Conservation (phyloP, 2,329 filamentous ascomycete species). For the Fulvia fulva region DNA sequence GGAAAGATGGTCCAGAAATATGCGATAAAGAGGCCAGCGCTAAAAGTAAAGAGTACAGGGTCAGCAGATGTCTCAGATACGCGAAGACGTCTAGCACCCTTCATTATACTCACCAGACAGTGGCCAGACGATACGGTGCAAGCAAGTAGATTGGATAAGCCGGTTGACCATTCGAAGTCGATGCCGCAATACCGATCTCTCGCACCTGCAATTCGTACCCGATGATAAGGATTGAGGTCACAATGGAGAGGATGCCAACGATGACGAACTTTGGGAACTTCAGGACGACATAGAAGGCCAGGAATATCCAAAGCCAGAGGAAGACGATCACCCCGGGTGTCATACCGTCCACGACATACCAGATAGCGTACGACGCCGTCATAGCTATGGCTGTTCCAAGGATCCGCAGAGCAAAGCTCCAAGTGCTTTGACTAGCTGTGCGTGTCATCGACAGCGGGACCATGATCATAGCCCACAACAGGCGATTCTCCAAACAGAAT, state of each 20-base stretch:
- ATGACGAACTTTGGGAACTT: slow-evolving; percentile 64
- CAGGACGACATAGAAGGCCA: slow-evolving; percentile 63
- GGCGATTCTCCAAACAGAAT: slow-evolving; percentile 65
- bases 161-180: slow-evolving; percentile 60
- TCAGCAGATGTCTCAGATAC: no score
- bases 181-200: slow-evolving; percentile 56
- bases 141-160: slow-evolving; percentile 67
- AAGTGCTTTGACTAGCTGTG: slow-evolving; percentile 67
- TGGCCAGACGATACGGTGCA: slow-evolving; percentile 67
- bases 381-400: slow-evolving; percentile 62
- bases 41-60: no score
- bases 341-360: slow-evolving; percentile 65
- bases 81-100: no score
- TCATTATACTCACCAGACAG: no score
- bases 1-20: slow-evolving; percentile 78
- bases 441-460: slow-evolving; percentile 64
- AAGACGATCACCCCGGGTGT: slow-evolving; percentile 64
- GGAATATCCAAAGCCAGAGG: slow-evolving; percentile 62
- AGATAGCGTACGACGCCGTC: slow-evolving; percentile 63
- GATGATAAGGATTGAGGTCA: slow-evolving; percentile 47
- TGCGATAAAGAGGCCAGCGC: slow-evolving; percentile 63
- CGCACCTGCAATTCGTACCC: slow-evolving; percentile 62
- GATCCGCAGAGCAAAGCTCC: slow-evolving; percentile 61
- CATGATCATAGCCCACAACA: slow-evolving; percentile 77
- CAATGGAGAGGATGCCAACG: slow-evolving; percentile 60